phyloP scores from a whole-genome alignment of 2,329 filamentous ascomycete species.

The Penicillium thymicola region DNA sequence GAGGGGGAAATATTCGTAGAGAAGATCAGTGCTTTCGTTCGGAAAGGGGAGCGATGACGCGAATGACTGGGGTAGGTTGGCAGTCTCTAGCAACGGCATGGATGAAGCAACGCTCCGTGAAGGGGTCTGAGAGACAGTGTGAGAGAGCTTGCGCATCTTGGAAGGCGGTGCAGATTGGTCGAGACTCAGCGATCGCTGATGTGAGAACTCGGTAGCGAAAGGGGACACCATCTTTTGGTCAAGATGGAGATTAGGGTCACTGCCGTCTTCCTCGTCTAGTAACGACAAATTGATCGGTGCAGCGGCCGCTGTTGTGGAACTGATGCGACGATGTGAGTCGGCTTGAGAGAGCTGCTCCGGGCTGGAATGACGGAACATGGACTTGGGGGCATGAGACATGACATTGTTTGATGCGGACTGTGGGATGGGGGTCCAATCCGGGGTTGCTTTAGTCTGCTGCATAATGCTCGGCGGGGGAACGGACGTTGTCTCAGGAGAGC shows the following conservation, averaged over 20 bases:
- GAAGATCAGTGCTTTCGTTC: slow-evolving; percentile 71
- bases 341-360: slow-evolving; percentile 49
- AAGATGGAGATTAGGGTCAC: slow-evolving; percentile 30
- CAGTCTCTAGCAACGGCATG: slow-evolving; percentile 32
- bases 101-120: slow-evolving; percentile 32
- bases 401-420: slow-evolving; percentile 23
- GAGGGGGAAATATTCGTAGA: slow-evolving; percentile 94
- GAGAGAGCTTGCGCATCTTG: slow-evolving; percentile 40
- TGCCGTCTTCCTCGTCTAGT: slow-evolving; percentile 56
- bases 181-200: slow-evolving; percentile 25
- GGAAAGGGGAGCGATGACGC: slow-evolving; percentile 52
- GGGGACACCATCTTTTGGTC: slow-evolving; percentile 22
- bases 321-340: slow-evolving; percentile 37
- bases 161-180: slow-evolving; percentile 34
- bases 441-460: slow-evolving; percentile 27
- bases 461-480: slow-evolving; percentile 27
- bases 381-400: slow-evolving; percentile 27
- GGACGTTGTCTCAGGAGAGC: slow-evolving; percentile 34
- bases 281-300: slow-evolving; percentile 55
- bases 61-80: slow-evolving; percentile 46
- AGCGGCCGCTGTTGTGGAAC: slow-evolving; percentile 13
- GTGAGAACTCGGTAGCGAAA: slow-evolving; percentile 27
- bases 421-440: slow-evolving; percentile 39
- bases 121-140: slow-evolving; percentile 27
- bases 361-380: slow-evolving; percentile 51